Evolutionary conservation across 306 rosid species (phyloP), one percentile per base, ranked within the genome.

Genomic region (Vigna unguiculata): DNA sequence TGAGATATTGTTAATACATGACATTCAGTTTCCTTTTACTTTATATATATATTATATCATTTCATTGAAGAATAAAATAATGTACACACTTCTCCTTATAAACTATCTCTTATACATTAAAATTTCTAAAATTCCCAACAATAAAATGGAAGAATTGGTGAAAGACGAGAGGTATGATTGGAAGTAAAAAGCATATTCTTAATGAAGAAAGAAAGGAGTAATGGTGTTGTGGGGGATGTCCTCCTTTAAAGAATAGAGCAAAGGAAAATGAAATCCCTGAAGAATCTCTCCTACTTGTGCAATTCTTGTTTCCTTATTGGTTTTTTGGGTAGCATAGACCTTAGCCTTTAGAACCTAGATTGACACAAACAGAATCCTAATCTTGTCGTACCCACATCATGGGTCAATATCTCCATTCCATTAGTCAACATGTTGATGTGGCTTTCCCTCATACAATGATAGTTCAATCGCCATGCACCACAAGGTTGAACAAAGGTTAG

Each of bases 281-380:
- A 66, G 47, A 53, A 41, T 66, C 34, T 73, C 15, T 5, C 71
- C 20, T 15, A 69, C 52, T 12, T 12, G 60, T 38, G n/a, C 52
- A 40, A 64, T 65, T 40, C 34, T 65, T 36, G 69, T 19, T 19
- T 36, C 69, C 46, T 63, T 17, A 10, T 19, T 30, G 4, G 12
- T 51, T 70, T 51, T 51, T 45, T 58, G 17, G 36, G 5, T 71
- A 43, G 48, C 55, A 9, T 47, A 47, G 71, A 57, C 45, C 77
- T 1, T 63, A 78, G 45, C 63, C 63, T 52, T 34, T 71, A 32
- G 32, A 17, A 38, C 47, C 67, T 41, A 66, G 52, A 62, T 51
- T 25, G 68, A 64, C 12, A 28, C 28, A 72, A 28, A 65, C 22
- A 19, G 71, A 47, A 67, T 73, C 61, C 12, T 16, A 43, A 47